These are phyloP conservation scores for Babesia bigemina DNA, from an alignment of 169 alveolate genomes.

Conservation along the genomic window DNA sequence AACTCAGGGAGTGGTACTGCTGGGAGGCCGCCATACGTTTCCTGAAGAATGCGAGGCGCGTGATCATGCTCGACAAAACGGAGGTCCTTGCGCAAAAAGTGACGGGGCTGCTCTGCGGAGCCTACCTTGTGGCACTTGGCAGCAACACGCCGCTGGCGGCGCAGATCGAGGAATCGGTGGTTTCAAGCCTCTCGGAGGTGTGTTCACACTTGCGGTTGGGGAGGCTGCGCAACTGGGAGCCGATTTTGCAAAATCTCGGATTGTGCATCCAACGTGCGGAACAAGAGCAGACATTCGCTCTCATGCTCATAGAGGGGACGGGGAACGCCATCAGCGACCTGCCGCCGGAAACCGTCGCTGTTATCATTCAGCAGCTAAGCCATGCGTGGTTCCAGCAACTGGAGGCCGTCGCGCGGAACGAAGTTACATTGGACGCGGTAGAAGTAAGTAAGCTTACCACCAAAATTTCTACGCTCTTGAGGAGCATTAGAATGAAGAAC, in stretches of 20 bases:
- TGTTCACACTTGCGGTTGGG: slow-evolving; percentile 30
- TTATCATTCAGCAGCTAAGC: slow-evolving; percentile 11
- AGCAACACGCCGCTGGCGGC: slow-evolving; percentile 9
- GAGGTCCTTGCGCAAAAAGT: slow-evolving; percentile 10
- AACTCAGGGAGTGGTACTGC: slow-evolving; percentile 12
- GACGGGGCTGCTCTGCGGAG: slow-evolving; percentile 31
- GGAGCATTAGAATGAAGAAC: slow-evolving; percentile 25
- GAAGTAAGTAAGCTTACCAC: slow-evolving; percentile 7
- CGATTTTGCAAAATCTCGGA: slow-evolving; percentile 16
- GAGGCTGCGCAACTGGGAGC: slow-evolving; percentile 32
- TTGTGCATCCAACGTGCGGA: slow-evolving; percentile 24
- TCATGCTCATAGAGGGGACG: slow-evolving; percentile 44
- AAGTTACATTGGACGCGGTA: slow-evolving; percentile 3
- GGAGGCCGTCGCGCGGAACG: slow-evolving; percentile 29
- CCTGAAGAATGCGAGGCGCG: slow-evolving; percentile 10
- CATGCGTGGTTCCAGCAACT: slow-evolving; percentile 27
- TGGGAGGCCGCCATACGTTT: slow-evolving; percentile 33
- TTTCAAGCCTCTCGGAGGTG: slow-evolving; percentile 11
- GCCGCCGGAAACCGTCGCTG: slow-evolving; percentile 7
- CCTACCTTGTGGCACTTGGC: neutral
- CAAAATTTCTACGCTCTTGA: slow-evolving; percentile 19
- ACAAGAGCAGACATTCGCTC: neutral
- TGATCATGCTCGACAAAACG: slow-evolving; percentile 30
- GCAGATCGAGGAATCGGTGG: slow-evolving; percentile 11
- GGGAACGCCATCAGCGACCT: slow-evolving; percentile 40